A percentile compares a stretch with the other conserved stretches of the same genome.
These are phyloP conservation scores for Yamadazyma aaseri DNA, from an alignment of 1,139 yeast species.

Conservation along the genomic window DNA sequence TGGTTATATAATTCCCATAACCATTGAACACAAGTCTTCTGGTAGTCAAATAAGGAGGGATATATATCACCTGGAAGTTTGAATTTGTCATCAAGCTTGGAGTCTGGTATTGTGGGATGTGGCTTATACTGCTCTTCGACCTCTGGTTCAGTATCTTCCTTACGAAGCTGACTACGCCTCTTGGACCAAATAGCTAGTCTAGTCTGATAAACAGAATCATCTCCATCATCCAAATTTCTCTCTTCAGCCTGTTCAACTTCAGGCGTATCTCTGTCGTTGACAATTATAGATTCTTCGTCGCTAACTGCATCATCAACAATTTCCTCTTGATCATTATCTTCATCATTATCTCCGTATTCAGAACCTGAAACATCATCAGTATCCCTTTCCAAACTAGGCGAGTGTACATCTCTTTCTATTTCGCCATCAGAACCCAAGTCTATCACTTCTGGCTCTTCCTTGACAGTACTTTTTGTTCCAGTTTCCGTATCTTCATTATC, in stretches of 20 bases:
- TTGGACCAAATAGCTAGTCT: slow-evolving; percentile 61
- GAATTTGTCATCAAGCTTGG: slow-evolving; percentile 65
- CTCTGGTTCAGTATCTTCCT: slow-evolving; percentile 17
- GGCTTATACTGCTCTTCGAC: slow-evolving; percentile 70
- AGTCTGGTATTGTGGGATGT: slow-evolving; percentile 78
- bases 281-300: slow-evolving; percentile 14
- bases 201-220: slow-evolving; percentile 57
- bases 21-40: slow-evolving; percentile 87
- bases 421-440: slow-evolving; percentile 6
- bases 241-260: slow-evolving; percentile 15
- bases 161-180: slow-evolving; percentile 39
- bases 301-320: no score
- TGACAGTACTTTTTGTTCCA: neutral
- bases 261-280: no score
- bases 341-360: slow-evolving; percentile 2
- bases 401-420: slow-evolving; percentile 3
- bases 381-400: slow-evolving; percentile 5
- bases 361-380: slow-evolving; percentile 1
- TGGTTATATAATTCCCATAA: slow-evolving; percentile 81
- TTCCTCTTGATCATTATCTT: slow-evolving; percentile 13
- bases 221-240: slow-evolving; percentile 73
- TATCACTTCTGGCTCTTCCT: slow-evolving; percentile 1
- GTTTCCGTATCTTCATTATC: neutral
- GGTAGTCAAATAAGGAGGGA: slow-evolving; percentile 85
- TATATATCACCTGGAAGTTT: slow-evolving; percentile 88